Conservation (phyloP, 2,329 filamentous ascomycete species). For the Lachnellula suecica region DNA sequence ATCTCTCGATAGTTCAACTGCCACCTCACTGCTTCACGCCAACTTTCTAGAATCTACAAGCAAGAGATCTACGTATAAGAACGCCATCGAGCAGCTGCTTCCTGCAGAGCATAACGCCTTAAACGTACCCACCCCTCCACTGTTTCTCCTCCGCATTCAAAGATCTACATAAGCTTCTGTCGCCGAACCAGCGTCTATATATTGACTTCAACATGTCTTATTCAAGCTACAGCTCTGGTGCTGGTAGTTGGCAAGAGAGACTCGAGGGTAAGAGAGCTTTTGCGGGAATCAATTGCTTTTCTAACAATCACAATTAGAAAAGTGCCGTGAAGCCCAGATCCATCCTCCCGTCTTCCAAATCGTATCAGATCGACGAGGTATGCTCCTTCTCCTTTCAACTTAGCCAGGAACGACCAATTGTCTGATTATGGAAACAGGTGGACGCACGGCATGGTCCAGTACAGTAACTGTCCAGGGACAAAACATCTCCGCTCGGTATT, state of each 20-base stretch:
- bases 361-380: conserved; percentile 74
- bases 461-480: conserved; percentile 69
- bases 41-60: conserved; percentile 11
- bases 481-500: conserved; percentile 72
- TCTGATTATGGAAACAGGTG: conserved; percentile 53
- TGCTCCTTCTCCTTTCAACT: conserved; percentile 19
- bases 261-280: conserved; percentile 35
- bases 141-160: conserved; percentile 25
- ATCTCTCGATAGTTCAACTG: conserved; percentile 26
- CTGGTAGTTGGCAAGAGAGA: conserved; percentile 37
- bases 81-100: conserved; percentile 25
- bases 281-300: conserved; percentile 12
- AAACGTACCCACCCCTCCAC: conserved; percentile 26
- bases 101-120: conserved; percentile 34
- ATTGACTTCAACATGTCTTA: conserved; percentile 29
- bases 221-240: conserved; percentile 24
- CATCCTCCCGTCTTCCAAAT: conserved; percentile 64
- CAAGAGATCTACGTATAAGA: conserved; percentile 30
- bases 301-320: conserved; percentile 43
- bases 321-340: conserved; percentile 55
- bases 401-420: conserved; percentile 24
- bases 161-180: conserved; percentile 20
- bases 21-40: conserved; percentile 31
- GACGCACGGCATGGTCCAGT: conserved; percentile 88
- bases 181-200: conserved; percentile 8